Percentiles rank a stretch among this genome's conserved stretches.
Evolutionary conservation across 2,329 filamentous ascomycete genomes (phyloP).

Genomic region (Pseudocercospora musae): DNA sequence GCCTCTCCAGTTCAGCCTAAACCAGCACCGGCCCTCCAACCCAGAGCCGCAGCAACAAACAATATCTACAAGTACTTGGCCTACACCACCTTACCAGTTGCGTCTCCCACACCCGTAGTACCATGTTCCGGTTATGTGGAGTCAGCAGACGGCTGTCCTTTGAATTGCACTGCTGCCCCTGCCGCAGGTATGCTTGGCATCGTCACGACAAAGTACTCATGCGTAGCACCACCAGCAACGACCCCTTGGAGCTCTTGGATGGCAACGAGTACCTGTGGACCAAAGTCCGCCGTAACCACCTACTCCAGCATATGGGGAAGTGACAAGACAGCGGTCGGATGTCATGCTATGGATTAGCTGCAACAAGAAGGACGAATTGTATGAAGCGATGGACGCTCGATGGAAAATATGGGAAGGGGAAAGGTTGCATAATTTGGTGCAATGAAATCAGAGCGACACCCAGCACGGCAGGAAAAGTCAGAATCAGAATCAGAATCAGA

Average conservation of each 20-base stretch:
- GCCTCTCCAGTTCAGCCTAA: background rate
- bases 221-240: background rate
- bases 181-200: conserved; percentile 12
- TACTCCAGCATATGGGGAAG: background rate
- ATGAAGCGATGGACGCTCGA: background rate
- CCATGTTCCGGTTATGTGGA: conserved; percentile 9
- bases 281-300: conserved; percentile 2
- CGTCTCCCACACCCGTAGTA: background rate
- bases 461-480: background rate
- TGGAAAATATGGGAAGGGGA: background rate
- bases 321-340: background rate
- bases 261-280: conserved; percentile 15
- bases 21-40: background rate
- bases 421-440: background rate
- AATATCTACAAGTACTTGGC: conserved; percentile 10
- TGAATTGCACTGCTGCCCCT: conserved; percentile 9
- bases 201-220: conserved; percentile 14
- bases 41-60: background rate
- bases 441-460: background rate
- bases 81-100: conserved; percentile 37
- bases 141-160: conserved; percentile 9
- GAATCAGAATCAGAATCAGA: background rate
- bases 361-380: background rate
- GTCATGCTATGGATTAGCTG: background rate
- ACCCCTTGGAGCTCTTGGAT: conserved; percentile 12